Conservation (phyloP, 1,139 yeast genomes). For the Candida dubliniensis region DNA sequence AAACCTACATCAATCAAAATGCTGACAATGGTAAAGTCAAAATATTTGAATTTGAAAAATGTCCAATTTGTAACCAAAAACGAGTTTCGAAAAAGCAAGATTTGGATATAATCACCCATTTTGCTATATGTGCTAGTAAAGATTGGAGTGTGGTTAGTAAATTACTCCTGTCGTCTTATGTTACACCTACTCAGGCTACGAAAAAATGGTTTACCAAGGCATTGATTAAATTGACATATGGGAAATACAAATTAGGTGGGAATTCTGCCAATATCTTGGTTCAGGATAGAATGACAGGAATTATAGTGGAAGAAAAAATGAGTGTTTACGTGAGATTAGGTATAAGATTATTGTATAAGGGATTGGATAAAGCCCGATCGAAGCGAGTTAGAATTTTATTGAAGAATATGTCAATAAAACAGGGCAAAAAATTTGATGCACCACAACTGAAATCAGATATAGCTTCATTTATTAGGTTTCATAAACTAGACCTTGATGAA, state of each 20-base stretch:
- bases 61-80: conserved; percentile 76
- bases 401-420: conserved; percentile 68
- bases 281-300: conserved; percentile 87
- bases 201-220: conserved; percentile 87
- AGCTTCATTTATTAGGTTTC: conserved; percentile 76
- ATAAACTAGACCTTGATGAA: conserved; percentile 70
- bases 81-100: conserved; percentile 57
- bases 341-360: conserved; percentile 77
- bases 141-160: conserved; percentile 74
- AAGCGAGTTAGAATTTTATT: conserved; percentile 58
- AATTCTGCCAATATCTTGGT: conserved; percentile 93
- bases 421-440: conserved; percentile 80
- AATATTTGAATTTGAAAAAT: conserved; percentile 59
- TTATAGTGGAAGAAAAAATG: conserved; percentile 89
- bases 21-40: conserved; percentile 26
- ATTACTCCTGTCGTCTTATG: conserved; percentile 66
- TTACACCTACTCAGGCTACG: conserved; percentile 79
- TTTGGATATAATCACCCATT: conserved; percentile 75
- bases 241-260: conserved; percentile 82
- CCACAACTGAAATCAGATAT: conserved; percentile 68
- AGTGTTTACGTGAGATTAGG: conserved; percentile 86
- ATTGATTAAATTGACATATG: conserved; percentile 81
- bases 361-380: conserved; percentile 57
- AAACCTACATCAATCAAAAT: conserved; percentile 27
- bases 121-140: conserved; percentile 81